phyloP scores from a whole-genome alignment of 129 eudicot genomes.

The Rutidosis leptorrhynchoides region DNA sequence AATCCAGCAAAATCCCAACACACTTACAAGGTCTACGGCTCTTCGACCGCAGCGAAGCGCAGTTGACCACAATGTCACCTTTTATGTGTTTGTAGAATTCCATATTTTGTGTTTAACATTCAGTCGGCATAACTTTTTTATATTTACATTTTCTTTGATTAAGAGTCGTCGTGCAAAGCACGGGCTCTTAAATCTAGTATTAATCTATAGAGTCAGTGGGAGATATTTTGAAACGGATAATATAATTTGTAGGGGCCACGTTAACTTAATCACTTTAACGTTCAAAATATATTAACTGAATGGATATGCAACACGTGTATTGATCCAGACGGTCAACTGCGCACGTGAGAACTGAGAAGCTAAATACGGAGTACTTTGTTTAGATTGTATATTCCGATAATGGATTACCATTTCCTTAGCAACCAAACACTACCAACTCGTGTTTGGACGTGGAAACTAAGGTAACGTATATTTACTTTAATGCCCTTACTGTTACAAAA shows the following conservation, averaged over 20 bases:
- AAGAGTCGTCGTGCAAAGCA: too few species aligned
- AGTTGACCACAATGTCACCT: too few species aligned
- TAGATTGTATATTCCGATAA: neutral
- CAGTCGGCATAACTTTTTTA: too few species aligned
- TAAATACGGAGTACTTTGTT: neutral
- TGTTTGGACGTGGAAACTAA: neutral
- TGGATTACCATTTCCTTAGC: neutral
- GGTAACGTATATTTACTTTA: too few species aligned
- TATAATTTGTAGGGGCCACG: conserved; percentile 17
- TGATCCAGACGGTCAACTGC: neutral
- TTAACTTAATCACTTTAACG: conserved; percentile 21
- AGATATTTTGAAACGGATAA: conserved; percentile 23
- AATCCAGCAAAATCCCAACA: too few species aligned
- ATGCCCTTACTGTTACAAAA: neutral
- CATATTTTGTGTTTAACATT: too few species aligned
- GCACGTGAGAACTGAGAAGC: conserved; percentile 29
- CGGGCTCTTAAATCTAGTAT: too few species aligned
- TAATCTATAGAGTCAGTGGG: too few species aligned
- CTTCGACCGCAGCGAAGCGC: too few species aligned
- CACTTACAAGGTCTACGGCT: too few species aligned
- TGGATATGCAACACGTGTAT: conserved; percentile 16
- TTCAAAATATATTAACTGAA: conserved; percentile 17
- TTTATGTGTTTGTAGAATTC: too few species aligned
- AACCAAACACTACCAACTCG: conserved; percentile 16
- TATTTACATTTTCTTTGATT: too few species aligned